These are phyloP conservation scores for Cantharellus anzutake DNA, from an alignment of 768 basidiomycete genomes.

Conservation along the genomic window DNA sequence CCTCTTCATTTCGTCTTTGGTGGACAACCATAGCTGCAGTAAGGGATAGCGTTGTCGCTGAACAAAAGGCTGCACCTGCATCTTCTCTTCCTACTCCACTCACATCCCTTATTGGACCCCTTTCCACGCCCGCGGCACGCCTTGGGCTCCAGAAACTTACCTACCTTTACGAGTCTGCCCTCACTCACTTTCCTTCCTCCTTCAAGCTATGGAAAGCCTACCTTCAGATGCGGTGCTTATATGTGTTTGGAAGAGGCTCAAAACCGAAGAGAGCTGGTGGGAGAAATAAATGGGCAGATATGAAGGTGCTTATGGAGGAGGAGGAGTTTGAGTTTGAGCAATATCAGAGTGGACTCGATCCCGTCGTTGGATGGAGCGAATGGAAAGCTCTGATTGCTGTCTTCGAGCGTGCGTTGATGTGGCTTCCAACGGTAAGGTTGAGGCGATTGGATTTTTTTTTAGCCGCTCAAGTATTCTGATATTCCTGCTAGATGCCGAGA, in stretches of 20 bases:
- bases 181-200: conserved; percentile 67
- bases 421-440: conserved; percentile 64
- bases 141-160: conserved; percentile 65
- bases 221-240: conserved; percentile 61
- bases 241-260: conserved; percentile 61
- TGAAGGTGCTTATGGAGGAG: conserved; percentile 77
- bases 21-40: conserved; percentile 67
- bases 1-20: conserved; percentile 84
- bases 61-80: conserved; percentile 35
- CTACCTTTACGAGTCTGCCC: conserved; percentile 86
- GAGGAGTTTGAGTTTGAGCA: conserved; percentile 60
- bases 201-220: conserved; percentile 97
- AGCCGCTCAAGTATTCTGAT: not conserved
- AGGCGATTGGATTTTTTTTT: not conserved
- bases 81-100: conserved; percentile 31
- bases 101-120: conserved; percentile 50
- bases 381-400: conserved; percentile 78
- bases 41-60: conserved; percentile 39
- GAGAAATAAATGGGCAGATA: conserved; percentile 79
- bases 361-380: conserved; percentile 86
- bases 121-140: conserved; percentile 53
- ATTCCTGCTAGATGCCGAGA: conserved; percentile 53
- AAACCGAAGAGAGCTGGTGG: conserved; percentile 65
- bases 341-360: conserved; percentile 77
- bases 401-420: conserved; percentile 88